phyloP scores from a whole-genome alignment of 1,284 basidiomycete genomes.

The Sanghuangporus weigelae region DNA sequence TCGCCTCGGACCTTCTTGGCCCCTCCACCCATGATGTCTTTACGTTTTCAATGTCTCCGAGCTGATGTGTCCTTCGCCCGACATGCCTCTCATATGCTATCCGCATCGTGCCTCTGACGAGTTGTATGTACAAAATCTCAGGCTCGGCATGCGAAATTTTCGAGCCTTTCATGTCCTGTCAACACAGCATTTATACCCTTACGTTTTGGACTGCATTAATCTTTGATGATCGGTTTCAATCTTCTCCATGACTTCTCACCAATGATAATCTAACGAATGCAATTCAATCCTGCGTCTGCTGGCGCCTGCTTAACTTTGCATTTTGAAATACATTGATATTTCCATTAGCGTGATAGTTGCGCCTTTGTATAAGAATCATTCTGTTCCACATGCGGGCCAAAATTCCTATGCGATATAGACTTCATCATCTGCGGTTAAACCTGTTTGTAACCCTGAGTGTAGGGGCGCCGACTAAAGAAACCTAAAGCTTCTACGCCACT shows the following conservation, averaged over 20 bases:
- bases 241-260: neutral
- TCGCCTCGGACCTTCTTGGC: neutral
- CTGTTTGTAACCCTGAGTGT: neutral
- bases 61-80: neutral
- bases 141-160: neutral
- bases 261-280: neutral
- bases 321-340: neutral
- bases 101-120: neutral
- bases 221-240: neutral
- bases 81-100: neutral
- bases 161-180: neutral
- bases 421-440: conserved; percentile 10
- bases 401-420: conserved; percentile 10
- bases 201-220: neutral
- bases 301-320: neutral
- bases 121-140: neutral
- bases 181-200: neutral
- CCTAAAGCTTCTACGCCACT: conserved; percentile 2
- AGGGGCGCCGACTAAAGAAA: neutral
- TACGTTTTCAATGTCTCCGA: neutral
- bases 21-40: neutral
- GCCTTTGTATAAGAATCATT: neutral
- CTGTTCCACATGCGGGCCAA: neutral
- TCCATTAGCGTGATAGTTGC: neutral
- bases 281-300: neutral